phyloP scores from a whole-genome alignment of 2,329 filamentous ascomycete genomes.

The Orbilia brochopaga region DNA sequence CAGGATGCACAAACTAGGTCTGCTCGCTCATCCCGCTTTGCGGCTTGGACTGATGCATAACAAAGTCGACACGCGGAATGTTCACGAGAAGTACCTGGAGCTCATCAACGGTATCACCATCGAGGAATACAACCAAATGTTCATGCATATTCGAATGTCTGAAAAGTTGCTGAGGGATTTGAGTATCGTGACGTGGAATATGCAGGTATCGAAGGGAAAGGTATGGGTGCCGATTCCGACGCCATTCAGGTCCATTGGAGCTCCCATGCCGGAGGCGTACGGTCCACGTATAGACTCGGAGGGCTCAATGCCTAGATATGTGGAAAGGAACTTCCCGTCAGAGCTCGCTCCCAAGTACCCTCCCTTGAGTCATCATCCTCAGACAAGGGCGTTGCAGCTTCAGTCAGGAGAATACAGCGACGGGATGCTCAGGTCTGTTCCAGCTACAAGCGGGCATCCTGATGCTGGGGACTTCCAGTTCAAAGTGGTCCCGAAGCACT shows the following conservation, averaged over 20 bases:
- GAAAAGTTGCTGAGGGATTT: slow-evolving; percentile 34
- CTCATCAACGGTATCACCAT: slow-evolving; percentile 30
- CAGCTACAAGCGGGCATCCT: slow-evolving; percentile 2
- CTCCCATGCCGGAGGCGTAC: slow-evolving; percentile 41
- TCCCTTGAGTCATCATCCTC: slow-evolving; percentile 27
- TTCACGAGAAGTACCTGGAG: slow-evolving; percentile 31
- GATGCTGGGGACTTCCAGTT: slow-evolving; percentile 35
- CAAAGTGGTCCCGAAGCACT: slow-evolving; percentile 25
- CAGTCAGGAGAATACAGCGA: slow-evolving; percentile 21
- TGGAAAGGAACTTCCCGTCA: slow-evolving; percentile 1
- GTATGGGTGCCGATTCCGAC: slow-evolving; percentile 13
- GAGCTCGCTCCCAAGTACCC: slow-evolving; percentile 1
- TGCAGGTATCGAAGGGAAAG: slow-evolving; percentile 14
- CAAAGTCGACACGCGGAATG: slow-evolving; percentile 33
- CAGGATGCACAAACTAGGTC: slow-evolving; percentile 25
- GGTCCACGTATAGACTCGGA: slow-evolving; percentile 10
- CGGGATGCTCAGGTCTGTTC: neutral
- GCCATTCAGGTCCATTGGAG: slow-evolving; percentile 35
- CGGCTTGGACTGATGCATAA: slow-evolving; percentile 25
- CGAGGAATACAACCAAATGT: slow-evolving; percentile 36
- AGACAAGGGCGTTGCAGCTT: slow-evolving; percentile 36
- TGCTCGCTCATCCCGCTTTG: slow-evolving; percentile 31
- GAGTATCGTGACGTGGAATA: slow-evolving; percentile 25
- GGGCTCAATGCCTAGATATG: neutral
- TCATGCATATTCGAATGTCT: slow-evolving; percentile 17